phyloP scores from a whole-genome alignment of 129 eudicot species.

The Pseudognaphalium luteoalbum region DNA sequence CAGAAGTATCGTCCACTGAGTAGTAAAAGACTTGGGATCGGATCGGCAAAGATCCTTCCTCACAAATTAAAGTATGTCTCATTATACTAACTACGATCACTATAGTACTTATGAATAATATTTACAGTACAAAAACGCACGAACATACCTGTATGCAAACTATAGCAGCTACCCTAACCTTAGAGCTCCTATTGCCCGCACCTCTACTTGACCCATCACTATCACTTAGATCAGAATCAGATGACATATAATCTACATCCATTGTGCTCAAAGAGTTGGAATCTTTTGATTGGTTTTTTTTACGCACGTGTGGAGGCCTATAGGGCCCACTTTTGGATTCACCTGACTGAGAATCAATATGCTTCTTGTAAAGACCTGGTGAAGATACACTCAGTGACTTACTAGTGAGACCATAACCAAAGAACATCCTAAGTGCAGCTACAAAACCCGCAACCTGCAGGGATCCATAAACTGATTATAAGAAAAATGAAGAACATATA shows the following conservation, averaged over 20 bases:
- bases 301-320: constrained; percentile 93
- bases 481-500: neutral
- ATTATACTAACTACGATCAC: neutral
- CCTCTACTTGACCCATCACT: constrained; percentile 61
- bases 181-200: constrained; percentile 43
- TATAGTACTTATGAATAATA: neutral
- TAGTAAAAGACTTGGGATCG: constrained; percentile 72
- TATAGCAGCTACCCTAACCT: constrained; percentile 93
- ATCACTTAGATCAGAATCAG: constrained; percentile 94
- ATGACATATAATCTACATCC: constrained; percentile 49
- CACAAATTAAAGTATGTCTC: constrained; percentile 27
- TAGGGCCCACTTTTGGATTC: constrained; percentile 62
- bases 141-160: constrained; percentile 80
- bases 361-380: constrained; percentile 38
- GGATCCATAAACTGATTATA: neutral
- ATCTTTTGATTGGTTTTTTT: constrained; percentile 40
- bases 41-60: constrained; percentile 89
- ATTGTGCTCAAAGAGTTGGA: constrained; percentile 33
- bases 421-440: constrained; percentile 73
- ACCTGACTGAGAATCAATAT: constrained; percentile 25
- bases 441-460: constrained; percentile 84
- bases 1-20: constrained; percentile 89
- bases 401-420: constrained; percentile 65
- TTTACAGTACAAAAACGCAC: constrained; percentile 1
- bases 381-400: constrained; percentile 36